Conservation (phyloP, 768 basidiomycete genomes). For the Jaapia argillacea region DNA sequence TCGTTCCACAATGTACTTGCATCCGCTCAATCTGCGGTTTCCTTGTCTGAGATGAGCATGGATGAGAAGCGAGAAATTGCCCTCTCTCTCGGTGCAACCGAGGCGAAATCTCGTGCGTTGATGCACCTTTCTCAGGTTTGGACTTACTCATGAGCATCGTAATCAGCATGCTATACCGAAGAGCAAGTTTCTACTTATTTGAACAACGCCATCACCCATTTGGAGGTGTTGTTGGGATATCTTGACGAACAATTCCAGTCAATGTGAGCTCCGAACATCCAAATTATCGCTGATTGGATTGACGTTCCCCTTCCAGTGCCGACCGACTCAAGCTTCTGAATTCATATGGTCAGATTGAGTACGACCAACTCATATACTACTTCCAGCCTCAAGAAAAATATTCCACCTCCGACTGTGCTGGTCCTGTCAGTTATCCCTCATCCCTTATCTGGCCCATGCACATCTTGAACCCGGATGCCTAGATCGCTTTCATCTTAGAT, state of each 20-base stretch:
- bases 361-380: conserved; percentile 10
- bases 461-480: background rate
- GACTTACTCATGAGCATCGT: background rate
- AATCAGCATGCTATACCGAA: background rate
- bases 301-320: conserved; percentile 4
- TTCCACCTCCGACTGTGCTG: background rate
- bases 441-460: background rate
- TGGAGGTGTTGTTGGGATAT: conserved; percentile 5
- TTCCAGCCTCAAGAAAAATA: conserved; percentile 3
- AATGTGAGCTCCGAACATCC: conserved; percentile 4
- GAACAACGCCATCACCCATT: conserved; percentile 5
- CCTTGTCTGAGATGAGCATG: background rate
- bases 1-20: background rate
- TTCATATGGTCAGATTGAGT: conserved; percentile 11
- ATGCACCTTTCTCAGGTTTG: background rate
- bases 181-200: conserved; percentile 1
- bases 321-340: conserved; percentile 7
- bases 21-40: background rate
- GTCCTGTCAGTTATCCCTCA: conserved; percentile 1
- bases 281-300: background rate
- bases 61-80: background rate
- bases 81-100: background rate
- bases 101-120: background rate
- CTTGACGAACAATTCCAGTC: conserved; percentile 10
- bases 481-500: background rate